Conservation (phyloP, 352 stramenopile genomes). For the Globisporangium orthogonon region DNA sequence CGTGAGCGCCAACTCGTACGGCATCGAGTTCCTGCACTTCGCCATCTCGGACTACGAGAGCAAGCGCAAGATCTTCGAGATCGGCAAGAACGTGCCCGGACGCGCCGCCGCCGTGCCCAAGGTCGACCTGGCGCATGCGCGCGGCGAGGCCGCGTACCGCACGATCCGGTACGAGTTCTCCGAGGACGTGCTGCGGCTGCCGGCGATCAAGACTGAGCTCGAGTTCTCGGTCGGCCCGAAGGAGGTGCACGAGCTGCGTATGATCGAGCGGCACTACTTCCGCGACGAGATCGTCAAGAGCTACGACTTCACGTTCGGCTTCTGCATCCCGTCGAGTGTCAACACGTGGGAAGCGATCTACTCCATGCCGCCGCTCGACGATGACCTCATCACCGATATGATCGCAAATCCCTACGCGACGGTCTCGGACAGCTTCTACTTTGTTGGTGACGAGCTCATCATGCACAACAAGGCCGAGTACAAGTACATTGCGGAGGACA, state of each 20-base stretch:
- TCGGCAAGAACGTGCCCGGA: constrained; percentile 71
- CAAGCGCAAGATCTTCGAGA: constrained; percentile 94
- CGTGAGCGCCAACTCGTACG: constrained; percentile 91
- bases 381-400: constrained; percentile 94
- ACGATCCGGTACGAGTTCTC: constrained; percentile 95
- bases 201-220: constrained; percentile 86
- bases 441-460: constrained; percentile 93
- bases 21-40: constrained; percentile 95
- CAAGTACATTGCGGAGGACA: constrained; percentile 91
- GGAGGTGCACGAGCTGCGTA: constrained; percentile 89
- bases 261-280: constrained; percentile 98
- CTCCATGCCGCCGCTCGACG: constrained; percentile 88
- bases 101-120: constrained; percentile 74
- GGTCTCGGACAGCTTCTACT: constrained; percentile 95
- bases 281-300: constrained; percentile 92
- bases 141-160: constrained; percentile 87
- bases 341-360: constrained; percentile 97
- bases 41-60: constrained; percentile 93
- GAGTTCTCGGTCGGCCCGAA: constrained; percentile 91
- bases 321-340: constrained; percentile 93
- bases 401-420: constrained; percentile 92
- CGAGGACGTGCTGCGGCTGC: constrained; percentile 89
- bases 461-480: constrained; percentile 96
- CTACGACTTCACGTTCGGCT: constrained; percentile 95
- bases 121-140: constrained; percentile 72